phyloP scores from a whole-genome alignment of 2,329 filamentous ascomycete genomes.

The Exophiala mesophila region DNA sequence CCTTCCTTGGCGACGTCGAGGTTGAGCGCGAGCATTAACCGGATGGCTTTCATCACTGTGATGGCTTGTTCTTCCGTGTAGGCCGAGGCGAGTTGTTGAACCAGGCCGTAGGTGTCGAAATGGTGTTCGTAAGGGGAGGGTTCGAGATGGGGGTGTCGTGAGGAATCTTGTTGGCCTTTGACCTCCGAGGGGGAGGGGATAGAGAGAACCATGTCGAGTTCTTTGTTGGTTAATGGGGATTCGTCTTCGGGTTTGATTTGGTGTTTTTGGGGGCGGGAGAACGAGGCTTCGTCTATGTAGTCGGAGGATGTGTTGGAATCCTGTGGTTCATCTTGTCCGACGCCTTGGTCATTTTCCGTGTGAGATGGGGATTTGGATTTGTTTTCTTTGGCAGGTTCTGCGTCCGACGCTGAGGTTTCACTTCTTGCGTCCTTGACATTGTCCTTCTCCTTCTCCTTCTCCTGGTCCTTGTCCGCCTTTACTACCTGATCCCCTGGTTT shows the following conservation, averaged over 20 bases:
- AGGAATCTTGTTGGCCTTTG: conserved; percentile 21
- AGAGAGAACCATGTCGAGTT: conserved; percentile 39
- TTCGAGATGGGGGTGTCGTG: conserved; percentile 44
- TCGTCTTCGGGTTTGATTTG: conserved; percentile 11
- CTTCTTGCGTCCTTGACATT: conserved; percentile 11
- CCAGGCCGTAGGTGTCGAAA: conserved; percentile 90
- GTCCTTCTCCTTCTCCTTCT: conserved; percentile 20
- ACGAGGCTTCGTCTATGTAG: conserved; percentile 16
- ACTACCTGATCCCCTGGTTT: no score
- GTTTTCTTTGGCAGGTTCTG: conserved; percentile 8
- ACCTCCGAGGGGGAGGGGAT: conserved; percentile 36
- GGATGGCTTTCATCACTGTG: conserved; percentile 87
- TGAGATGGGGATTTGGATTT: conserved; percentile 11
- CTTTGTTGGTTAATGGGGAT: conserved; percentile 19
- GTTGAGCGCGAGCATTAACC: conserved; percentile 70
- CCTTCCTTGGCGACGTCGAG: conserved; percentile 73
- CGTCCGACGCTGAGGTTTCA: conserved; percentile 4
- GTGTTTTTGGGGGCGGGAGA: conserved; percentile 6
- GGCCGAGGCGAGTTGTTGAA: conserved; percentile 68
- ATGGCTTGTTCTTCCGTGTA: conserved; percentile 72
- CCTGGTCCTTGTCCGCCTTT: no score
- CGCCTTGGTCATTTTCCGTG: conserved; percentile 8
- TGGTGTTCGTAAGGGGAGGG: conserved; percentile 85
- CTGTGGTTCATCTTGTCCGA: conserved; percentile 22
- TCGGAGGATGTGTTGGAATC: conserved; percentile 16